Base-by-base conservation (phyloP, 1,284 basidiomycete species). In the Malassezia furfur region DNA sequence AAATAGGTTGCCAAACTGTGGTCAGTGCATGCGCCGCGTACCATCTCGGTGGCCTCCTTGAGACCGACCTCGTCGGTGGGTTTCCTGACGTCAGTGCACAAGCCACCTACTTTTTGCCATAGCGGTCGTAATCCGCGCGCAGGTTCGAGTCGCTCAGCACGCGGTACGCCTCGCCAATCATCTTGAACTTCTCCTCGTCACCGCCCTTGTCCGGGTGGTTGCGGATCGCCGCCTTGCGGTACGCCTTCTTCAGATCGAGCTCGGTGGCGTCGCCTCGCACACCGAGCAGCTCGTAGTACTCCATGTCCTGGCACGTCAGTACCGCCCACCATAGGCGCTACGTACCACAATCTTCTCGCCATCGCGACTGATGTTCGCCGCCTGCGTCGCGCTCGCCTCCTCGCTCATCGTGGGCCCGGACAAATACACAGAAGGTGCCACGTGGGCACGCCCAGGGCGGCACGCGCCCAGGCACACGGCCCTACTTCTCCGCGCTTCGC, bases 191-290 rank as follows among this genome's bases (percentile, higher is more conserved):
- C 54, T 74, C 71, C 36, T 74, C 71, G 48, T 74, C 71, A 40
- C 71, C 71, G 19, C 71, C 71, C 59, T 74, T 74, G 62, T 75
- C 72, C 6, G 68, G 64, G 72, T 79, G 67, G 56, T 89, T 89
- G 81, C 88, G 87, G 81, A 96, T 91, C 21, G 93, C 91, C 61
- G 87, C 85, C 76, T 88, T 94, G 62, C 93, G 81, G 77, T 96
- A 96, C 1, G 88, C 90, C 78, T 91, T 96, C 80, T 96, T 98
- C 65, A 96, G 78, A 57, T 86, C 83, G 4, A 83, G 84, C 63
- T 88, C 87, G 15, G 67, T 62, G 10, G 63, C 66, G 31, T 69
- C 62, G n/a, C 68, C 74, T 39, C 66, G 60, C 46, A 75, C 74
- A 45, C 63, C 61, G 40, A 74, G 68, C n/a, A 74, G 66, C 50